Evolutionary conservation across 805 yeast genomes (phyloP).

Genomic region (Candida succiphila): DNA sequence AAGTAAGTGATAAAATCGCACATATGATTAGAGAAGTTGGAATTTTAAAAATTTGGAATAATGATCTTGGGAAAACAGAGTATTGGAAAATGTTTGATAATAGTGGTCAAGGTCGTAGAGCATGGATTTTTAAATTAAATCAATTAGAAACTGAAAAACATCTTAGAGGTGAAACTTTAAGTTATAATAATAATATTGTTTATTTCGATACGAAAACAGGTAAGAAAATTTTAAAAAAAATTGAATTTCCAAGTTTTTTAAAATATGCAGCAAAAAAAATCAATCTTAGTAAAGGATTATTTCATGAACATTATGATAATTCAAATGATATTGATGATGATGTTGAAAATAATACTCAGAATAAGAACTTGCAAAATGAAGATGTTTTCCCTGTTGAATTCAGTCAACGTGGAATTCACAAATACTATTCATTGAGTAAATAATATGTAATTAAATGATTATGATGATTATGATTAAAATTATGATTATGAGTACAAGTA

Average conservation of each 20-base stretch:
- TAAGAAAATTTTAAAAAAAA: conserved; percentile 38
- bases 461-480: too few relatives aligned
- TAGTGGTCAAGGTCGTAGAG: conserved; percentile 57
- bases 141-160: conserved; percentile 13
- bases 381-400: conserved; percentile 45
- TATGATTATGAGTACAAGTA: not conserved
- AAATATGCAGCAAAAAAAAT: conserved; percentile 45
- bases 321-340: conserved; percentile 7
- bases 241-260: conserved; percentile 36
- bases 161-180: conserved; percentile 13
- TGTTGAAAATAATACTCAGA: conserved; percentile 18
- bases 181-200: conserved; percentile 28
- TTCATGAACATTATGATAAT: conserved; percentile 20
- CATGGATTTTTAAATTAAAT: conserved; percentile 58
- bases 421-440: conserved; percentile 45
- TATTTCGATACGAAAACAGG: conserved; percentile 60
- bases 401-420: conserved; percentile 41
- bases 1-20: conserved; percentile 49
- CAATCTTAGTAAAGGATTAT: conserved; percentile 44
- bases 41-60: conserved; percentile 16
- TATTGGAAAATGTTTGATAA: conserved; percentile 45
- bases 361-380: conserved; percentile 6
- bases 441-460: not conserved
- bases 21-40: conserved; percentile 32
- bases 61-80: conserved; percentile 11